Conservation (phyloP, 495 filamentous ascomycete species). For the Xylaria telfairii region DNA sequence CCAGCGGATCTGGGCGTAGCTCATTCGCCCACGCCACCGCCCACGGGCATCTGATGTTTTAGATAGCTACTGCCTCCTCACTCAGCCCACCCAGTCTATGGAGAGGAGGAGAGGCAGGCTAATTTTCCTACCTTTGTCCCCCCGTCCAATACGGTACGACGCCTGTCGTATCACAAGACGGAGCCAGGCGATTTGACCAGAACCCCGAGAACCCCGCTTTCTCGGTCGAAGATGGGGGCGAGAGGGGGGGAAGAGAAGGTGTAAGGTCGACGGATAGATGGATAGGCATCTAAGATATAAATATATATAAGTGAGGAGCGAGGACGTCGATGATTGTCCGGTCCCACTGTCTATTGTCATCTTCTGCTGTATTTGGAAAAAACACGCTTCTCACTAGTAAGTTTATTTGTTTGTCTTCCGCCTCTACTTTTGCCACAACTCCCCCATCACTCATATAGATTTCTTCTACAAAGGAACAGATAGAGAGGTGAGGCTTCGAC, state of each 20-base stretch:
- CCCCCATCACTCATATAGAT: background rate
- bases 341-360: background rate
- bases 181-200: background rate
- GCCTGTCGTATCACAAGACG: constrained; percentile 21
- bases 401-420: background rate
- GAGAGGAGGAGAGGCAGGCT: background rate
- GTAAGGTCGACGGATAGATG: no score
- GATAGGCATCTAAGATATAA: background rate
- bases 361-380: background rate
- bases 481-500: background rate
- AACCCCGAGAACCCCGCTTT: constrained; percentile 9
- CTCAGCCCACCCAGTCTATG: constrained; percentile 1
- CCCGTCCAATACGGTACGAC: constrained; percentile 1
- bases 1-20: background rate
- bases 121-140: background rate
- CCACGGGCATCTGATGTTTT: constrained; percentile 4
- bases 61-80: background rate
- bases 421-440: background rate
- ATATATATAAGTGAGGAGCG: constrained; percentile 23
- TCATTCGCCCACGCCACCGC: constrained; percentile 3
- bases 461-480: background rate
- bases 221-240: background rate
- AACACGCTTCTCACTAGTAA: background rate
- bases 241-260: background rate
- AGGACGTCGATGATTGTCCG: constrained; percentile 13